A percentile compares a stretch with the other conserved stretches of the same genome.
Conservation (phyloP, 108 stramenopile species). For the Parmales sp. region DNA sequence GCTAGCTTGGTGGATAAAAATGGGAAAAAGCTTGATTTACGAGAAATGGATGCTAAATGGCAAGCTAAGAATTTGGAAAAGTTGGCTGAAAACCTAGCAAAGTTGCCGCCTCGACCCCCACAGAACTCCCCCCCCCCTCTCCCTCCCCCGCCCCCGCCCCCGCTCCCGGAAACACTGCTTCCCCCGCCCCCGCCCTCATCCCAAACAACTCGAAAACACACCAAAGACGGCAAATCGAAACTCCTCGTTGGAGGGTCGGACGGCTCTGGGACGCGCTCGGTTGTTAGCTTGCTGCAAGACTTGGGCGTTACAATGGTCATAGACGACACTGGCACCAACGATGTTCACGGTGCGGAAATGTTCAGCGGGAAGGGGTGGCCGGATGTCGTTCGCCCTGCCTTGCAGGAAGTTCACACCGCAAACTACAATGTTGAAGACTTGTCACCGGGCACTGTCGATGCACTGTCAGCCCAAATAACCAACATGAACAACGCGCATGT, state of each 20-base stretch:
- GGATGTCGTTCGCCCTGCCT: slow-evolving; percentile 30
- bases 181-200: too few species aligned
- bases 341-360: slow-evolving; percentile 43
- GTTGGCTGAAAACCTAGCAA: too few species aligned
- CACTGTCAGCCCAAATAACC: neutral
- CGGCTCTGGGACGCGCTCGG: slow-evolving; percentile 60
- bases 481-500: neutral
- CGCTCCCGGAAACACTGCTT: too few species aligned
- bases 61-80: too few species aligned
- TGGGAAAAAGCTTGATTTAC: too few species aligned
- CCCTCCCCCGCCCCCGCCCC: too few species aligned
- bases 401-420: slow-evolving; percentile 9
- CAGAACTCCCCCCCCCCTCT: too few species aligned
- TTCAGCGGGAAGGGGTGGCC: slow-evolving; percentile 52
- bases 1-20: too few species aligned
- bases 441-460: slow-evolving; percentile 11
- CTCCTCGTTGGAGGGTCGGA: slow-evolving; percentile 61
- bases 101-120: too few species aligned
- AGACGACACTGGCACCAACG: slow-evolving; percentile 54
- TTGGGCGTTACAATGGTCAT: slow-evolving; percentile 51
- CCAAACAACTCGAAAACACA: too few species aligned
- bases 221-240: too few species aligned
- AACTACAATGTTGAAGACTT: slow-evolving; percentile 11
- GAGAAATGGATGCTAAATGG: too few species aligned
- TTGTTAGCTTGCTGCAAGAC: slow-evolving; percentile 40